Percentiles rank a stretch among this genome's conserved stretches.
Conservation (phyloP, 179 eudicot species). For the Gypsophila paniculata region DNA sequence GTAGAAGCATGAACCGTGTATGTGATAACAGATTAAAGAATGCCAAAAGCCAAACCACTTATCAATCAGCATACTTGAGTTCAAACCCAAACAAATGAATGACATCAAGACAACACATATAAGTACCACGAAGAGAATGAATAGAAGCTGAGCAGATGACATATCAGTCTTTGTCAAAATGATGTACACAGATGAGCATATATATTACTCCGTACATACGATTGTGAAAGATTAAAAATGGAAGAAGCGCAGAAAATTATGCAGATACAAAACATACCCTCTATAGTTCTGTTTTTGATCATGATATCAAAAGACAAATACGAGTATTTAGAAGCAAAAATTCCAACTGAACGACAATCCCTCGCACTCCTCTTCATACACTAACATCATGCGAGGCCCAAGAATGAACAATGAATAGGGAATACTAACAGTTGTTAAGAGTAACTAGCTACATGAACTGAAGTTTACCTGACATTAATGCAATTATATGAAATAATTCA, state of each 20-base stretch:
- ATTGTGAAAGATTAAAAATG: neutral
- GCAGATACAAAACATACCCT: neutral
- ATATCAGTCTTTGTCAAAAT: neutral
- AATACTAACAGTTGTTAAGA: neutral
- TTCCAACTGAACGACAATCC: neutral
- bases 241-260: neutral
- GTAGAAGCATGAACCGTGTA: conserved; percentile 90
- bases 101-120: neutral
- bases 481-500: neutral
- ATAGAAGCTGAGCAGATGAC: neutral
- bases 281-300: neutral
- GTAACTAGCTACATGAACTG: neutral
- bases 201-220: neutral
- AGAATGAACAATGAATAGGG: neutral
- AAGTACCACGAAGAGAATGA: neutral
- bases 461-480: neutral
- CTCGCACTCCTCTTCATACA: neutral
- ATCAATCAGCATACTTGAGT: neutral
- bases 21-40: conserved; percentile 62
- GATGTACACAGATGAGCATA: neutral
- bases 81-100: neutral
- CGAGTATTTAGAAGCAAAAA: neutral
- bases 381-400: neutral
- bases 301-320: neutral
- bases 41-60: neutral